These are phyloP conservation scores for Rhypophila decipiens DNA, from an alignment of 495 filamentous ascomycete genomes.

Conservation along the genomic window DNA sequence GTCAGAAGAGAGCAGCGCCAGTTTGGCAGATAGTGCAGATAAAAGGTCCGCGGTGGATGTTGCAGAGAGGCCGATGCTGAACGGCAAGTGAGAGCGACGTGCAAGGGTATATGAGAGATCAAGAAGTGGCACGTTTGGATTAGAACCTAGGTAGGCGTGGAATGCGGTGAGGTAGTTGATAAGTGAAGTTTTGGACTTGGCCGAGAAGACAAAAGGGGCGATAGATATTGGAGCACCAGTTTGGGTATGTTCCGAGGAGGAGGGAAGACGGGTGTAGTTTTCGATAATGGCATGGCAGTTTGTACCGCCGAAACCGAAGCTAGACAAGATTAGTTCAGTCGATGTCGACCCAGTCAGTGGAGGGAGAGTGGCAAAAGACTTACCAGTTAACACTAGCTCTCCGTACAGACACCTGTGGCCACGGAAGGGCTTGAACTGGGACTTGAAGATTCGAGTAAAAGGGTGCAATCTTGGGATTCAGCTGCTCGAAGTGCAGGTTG, in stretches of 20 bases:
- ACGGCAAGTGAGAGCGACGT: background rate
- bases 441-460: constrained; percentile 14
- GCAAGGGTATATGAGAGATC: background rate
- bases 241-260: background rate
- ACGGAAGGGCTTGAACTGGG: constrained; percentile 10
- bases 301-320: constrained; percentile 11
- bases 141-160: background rate
- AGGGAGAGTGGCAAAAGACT: too few species aligned
- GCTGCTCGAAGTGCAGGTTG: constrained; percentile 38
- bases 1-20: background rate
- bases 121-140: background rate
- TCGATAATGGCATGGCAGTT: constrained; percentile 12
- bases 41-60: background rate
- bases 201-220: background rate
- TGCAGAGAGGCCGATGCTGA: background rate
- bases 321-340: too few species aligned
- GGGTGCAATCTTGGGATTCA: constrained; percentile 37
- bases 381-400: constrained; percentile 12
- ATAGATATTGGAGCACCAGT: background rate
- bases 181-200: background rate
- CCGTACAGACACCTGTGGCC: background rate
- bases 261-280: constrained; percentile 8
- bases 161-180: background rate
- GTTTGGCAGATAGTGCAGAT: background rate
- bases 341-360: too few species aligned